phyloP scores from a whole-genome alignment of 257 asterid species.

The Jacaranda copaia region DNA sequence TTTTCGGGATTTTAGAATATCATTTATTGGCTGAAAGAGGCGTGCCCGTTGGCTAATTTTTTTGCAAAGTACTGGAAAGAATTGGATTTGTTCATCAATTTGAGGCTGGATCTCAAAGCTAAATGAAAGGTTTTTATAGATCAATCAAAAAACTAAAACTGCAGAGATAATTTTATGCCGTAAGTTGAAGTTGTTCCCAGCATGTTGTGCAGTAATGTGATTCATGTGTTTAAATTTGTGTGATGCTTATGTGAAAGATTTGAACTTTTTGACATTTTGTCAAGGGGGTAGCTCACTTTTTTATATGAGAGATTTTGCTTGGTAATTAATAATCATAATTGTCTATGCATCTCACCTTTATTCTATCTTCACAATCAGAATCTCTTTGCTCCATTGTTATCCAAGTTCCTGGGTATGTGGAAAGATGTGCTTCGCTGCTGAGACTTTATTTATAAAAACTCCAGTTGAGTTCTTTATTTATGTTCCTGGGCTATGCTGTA shows the following conservation, averaged over 20 bases:
- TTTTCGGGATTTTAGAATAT: neutral
- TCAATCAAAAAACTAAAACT: constrained; percentile 2
- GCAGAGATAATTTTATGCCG: neutral
- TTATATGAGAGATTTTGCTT: constrained; percentile 10
- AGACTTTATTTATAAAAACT: constrained; percentile 28
- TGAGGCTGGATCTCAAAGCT: neutral
- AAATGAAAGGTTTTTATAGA: neutral
- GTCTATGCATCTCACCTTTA: neutral
- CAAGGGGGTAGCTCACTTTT: neutral
- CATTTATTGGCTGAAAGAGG: too few relatives aligned
- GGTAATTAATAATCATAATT: neutral
- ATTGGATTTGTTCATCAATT: neutral
- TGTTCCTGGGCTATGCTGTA: constrained; percentile 33
- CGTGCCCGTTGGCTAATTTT: too few relatives aligned
- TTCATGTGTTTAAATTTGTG: neutral
- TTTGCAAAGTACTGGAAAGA: neutral
- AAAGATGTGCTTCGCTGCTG: constrained; percentile 51
- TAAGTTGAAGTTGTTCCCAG: neutral
- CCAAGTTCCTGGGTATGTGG: constrained; percentile 51
- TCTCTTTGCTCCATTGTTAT: constrained; percentile 26
- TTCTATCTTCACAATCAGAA: constrained; percentile 36
- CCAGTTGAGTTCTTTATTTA: constrained; percentile 40
- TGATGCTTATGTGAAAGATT: neutral
- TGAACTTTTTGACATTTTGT: neutral
- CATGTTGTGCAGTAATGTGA: neutral